These are phyloP conservation scores for Epichloe gansuensis DNA, from an alignment of 2,329 filamentous ascomycete species.

Conservation along the genomic window DNA sequence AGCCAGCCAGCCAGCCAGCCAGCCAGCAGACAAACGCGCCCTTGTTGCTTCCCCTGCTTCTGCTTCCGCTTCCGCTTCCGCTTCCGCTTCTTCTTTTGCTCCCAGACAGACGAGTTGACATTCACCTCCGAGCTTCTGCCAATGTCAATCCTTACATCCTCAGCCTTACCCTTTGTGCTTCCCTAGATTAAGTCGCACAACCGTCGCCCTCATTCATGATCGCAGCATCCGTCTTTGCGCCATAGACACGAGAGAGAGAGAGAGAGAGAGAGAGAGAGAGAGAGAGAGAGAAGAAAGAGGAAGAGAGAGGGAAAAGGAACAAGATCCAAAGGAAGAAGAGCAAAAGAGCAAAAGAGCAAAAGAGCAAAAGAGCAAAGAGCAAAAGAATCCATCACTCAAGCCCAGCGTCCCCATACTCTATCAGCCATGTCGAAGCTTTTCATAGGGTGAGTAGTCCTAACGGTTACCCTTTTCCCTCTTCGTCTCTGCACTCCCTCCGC, in stretches of 20 bases:
- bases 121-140: background rate
- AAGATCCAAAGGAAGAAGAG: too few species aligned
- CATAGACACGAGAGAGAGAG: conserved; percentile 3
- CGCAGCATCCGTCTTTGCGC: background rate
- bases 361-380: background rate
- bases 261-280: too few species aligned
- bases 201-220: background rate
- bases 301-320: too few species aligned
- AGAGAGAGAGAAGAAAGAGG: too few species aligned
- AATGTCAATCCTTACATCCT: conserved; percentile 6
- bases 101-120: too few species aligned
- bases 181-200: background rate
- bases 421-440: conserved; percentile 80
- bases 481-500: background rate
- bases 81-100: background rate
- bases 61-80: background rate
- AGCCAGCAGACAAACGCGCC: background rate
- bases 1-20: too few species aligned
- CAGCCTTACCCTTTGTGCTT: conserved; percentile 1
- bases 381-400: background rate
- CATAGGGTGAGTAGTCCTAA: conserved; percentile 57
- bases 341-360: background rate
- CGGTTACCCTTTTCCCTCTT: conserved; percentile 1
- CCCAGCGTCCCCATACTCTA: conserved; percentile 6
- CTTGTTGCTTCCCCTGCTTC: background rate